Conservation (phyloP, 2,329 filamentous ascomycete genomes). For the Arthroderma sp. region DNA sequence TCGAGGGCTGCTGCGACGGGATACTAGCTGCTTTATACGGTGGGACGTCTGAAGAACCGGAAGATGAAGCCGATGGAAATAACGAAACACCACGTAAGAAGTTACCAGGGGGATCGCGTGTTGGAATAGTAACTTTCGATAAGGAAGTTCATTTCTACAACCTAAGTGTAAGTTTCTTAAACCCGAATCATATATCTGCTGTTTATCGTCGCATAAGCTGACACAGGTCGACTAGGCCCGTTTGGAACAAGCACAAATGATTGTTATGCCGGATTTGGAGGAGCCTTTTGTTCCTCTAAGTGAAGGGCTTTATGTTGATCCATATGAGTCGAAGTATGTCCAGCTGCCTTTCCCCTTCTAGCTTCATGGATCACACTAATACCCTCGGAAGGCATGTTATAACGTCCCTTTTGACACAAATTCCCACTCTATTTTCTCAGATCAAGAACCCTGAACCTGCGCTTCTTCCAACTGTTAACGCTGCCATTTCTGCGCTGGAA, state of each 20-base stretch:
- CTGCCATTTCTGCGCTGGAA: constrained; percentile 70
- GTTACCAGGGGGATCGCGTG: constrained; percentile 67
- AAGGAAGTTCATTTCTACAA: constrained; percentile 98
- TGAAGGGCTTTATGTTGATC: constrained; percentile 87
- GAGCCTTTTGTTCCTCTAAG: constrained; percentile 90
- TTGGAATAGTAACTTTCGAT: constrained; percentile 93
- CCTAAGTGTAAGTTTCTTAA: constrained; percentile 52
- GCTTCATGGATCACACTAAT: constrained; percentile 12
- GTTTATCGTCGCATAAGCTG: too few species aligned
- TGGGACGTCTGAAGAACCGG: constrained; percentile 36
- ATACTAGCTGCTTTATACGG: constrained; percentile 77
- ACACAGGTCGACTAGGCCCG: constrained; percentile 39
- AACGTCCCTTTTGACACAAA: constrained; percentile 65
- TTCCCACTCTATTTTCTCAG: constrained; percentile 75
- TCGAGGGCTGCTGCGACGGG: constrained; percentile 82
- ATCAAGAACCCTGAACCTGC: constrained; percentile 87
- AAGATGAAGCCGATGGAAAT: constrained; percentile 23
- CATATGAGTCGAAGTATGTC: constrained; percentile 65
- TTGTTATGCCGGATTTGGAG: constrained; percentile 95
- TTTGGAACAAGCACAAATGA: constrained; percentile 84
- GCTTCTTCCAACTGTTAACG: constrained; percentile 68
- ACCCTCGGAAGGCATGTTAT: constrained; percentile 51
- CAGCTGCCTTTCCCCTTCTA: not conserved
- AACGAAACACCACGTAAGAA: constrained; percentile 41
- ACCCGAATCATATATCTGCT: constrained; percentile 1